phyloP scores from a whole-genome alignment of 1,284 basidiomycete genomes.

The Moesziomyces globuligerus region DNA sequence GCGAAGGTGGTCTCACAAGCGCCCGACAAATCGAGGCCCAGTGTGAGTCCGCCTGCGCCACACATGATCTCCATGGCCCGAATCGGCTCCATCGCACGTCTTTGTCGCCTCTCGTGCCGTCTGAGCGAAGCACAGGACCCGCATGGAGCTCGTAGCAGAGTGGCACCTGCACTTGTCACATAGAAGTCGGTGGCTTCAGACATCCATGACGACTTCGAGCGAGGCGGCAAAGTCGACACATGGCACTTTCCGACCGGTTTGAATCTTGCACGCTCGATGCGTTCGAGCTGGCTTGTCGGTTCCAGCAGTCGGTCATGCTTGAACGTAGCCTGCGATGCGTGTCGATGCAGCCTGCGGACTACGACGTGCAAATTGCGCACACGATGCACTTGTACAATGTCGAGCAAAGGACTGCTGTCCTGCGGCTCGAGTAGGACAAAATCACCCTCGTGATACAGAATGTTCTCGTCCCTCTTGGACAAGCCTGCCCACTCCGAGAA shows the following conservation, averaged over 20 bases:
- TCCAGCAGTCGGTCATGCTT: constrained; percentile 24
- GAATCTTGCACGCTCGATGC: neutral
- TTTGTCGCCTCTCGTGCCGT: neutral
- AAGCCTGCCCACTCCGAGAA: constrained; percentile 11
- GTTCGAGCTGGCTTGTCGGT: neutral
- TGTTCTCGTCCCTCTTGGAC: too few species aligned
- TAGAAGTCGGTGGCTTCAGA: constrained; percentile 11
- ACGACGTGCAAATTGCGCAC: constrained; percentile 1
- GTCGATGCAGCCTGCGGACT: constrained; percentile 10
- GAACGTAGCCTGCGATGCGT: constrained; percentile 6
- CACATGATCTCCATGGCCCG: constrained; percentile 30
- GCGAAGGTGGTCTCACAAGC: constrained; percentile 34
- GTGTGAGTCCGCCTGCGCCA: constrained; percentile 36
- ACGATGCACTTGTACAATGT: constrained; percentile 21
- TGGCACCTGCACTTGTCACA: constrained; percentile 1
- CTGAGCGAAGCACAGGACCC: neutral
- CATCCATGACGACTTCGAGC: neutral
- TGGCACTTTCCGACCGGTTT: constrained; percentile 9
- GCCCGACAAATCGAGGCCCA: constrained; percentile 34
- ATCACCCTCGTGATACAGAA: constrained; percentile 36
- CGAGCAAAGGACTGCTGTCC: constrained; percentile 4
- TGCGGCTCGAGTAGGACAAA: constrained; percentile 15
- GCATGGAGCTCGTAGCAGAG: constrained; percentile 9
- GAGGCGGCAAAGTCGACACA: constrained; percentile 4
- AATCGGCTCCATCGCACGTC: neutral